phyloP scores from a whole-genome alignment of 176 grass and related monocot species.

The Carex myosuroides region DNA sequence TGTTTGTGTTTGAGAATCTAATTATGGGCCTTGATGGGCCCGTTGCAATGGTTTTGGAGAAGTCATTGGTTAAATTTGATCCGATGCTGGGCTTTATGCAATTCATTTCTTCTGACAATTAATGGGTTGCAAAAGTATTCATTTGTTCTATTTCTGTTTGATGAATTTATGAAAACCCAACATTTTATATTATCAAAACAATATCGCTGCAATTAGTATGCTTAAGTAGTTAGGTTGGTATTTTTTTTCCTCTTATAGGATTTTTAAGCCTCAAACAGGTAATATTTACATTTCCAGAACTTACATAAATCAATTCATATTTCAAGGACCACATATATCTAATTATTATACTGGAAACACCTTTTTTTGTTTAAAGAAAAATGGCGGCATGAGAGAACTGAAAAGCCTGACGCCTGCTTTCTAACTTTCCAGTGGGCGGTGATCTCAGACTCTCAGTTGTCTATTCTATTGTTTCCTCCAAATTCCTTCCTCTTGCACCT shows the following conservation, averaged over 20 bases:
- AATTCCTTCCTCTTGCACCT: neutral
- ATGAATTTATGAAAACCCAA: neutral
- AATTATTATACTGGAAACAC: neutral
- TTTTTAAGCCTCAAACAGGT: neutral
- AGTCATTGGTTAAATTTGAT: too few species aligned
- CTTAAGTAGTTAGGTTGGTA: neutral
- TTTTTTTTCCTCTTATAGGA: neutral
- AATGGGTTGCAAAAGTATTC: neutral
- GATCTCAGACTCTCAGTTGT: neutral
- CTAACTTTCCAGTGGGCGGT: conserved; percentile 17
- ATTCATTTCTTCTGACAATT: neutral
- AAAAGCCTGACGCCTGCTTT: conserved; percentile 14
- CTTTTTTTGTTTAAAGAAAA: conserved; percentile 20
- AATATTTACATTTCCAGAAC: neutral
- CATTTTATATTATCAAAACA: neutral
- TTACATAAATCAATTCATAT: neutral
- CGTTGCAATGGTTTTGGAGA: too few species aligned
- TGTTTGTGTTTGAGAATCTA: too few species aligned
- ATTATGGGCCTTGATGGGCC: too few species aligned
- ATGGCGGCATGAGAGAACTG: conserved; percentile 17
- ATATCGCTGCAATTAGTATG: neutral
- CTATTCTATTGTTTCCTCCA: neutral
- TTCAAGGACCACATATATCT: neutral
- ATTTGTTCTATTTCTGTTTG: neutral
- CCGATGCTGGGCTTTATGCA: too few species aligned